Base-by-base conservation (phyloP, 2,329 filamentous ascomycete genomes). In the Xylogone sp. region DNA sequence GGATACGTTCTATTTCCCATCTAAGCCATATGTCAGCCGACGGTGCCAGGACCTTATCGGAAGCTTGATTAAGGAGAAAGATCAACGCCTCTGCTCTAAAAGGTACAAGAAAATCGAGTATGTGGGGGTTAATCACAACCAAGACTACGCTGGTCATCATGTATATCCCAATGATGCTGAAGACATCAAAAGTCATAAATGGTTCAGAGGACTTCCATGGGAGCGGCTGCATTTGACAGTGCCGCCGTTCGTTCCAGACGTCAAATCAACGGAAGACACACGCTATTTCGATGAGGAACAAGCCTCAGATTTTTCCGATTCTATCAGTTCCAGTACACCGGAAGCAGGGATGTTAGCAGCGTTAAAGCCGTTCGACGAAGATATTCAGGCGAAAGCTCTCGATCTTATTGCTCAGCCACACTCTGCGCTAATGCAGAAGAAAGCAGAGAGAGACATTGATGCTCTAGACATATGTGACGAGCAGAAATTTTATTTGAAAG, bases 261-360 rank as follows among this genome's bases (percentile, higher is more conserved):
- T 97, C 21, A 75, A 75, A 39, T 74, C 75, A 24, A 73, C 77
- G 56, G 85, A 88, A 48, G 88, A 92, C 64, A 94, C 91, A 1
- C 89, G 87, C 62, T 97, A 96, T 66, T 97, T 97, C 64, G 89
- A 96, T 53, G 86, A 91, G 53, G 88, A 88, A 42, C 76, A 86
- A 22, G 82, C 93, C 48, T 83, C 80, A 29, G 84, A 87, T 60
- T 75, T 77, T 75, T 75, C 79, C 2, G 75, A 77, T 22, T 80
- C 77, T 5, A 43, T 57, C 3, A 42, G 48, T 7, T 45, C 53
- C 10, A 39, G 56, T 19, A 54, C 56, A 18, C 58, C 59, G 8
- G 21, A 53, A 13, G 52, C 60, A 39, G 65, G 67, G 31, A 61
- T 67, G 46, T 42, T 59, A 5, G 55, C 62, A 27, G 64, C 63